phyloP scores from a whole-genome alignment of 768 basidiomycete species.

The Mrakia blollopis region DNA sequence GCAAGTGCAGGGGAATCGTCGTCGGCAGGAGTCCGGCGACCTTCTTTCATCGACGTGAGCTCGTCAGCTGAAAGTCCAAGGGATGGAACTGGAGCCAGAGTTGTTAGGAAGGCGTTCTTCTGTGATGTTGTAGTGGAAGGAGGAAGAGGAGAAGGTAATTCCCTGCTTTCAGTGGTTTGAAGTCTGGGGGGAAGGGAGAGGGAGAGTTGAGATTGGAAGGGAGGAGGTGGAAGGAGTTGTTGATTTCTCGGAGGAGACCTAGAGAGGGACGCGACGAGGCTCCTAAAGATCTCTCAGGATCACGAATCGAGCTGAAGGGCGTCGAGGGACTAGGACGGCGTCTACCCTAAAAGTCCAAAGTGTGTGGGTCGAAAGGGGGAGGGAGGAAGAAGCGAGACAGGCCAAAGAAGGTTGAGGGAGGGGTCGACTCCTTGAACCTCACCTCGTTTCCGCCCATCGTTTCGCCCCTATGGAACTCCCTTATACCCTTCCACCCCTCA shows the following conservation, averaged over 20 bases:
- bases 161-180: background rate
- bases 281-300: too few relatives aligned
- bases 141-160: conserved; percentile 1
- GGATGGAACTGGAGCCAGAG: background rate
- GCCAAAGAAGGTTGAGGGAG: background rate
- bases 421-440: background rate
- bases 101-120: background rate
- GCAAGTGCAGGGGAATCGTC: background rate
- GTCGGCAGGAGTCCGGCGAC: background rate
- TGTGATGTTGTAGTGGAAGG: background rate
- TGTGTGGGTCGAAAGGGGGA: background rate
- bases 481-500: background rate
- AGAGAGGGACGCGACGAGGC: too few relatives aligned
- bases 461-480: background rate
- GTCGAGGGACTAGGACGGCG: too few relatives aligned
- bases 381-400: background rate
- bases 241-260: too few relatives aligned
- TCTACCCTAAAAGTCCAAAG: too few relatives aligned
- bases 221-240: background rate
- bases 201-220: background rate
- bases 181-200: background rate
- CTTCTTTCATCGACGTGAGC: conserved; percentile 1
- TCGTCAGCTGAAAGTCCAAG: background rate
- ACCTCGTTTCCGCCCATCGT: background rate
- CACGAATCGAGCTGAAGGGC: too few relatives aligned